Conservation (phyloP, 2,329 filamentous ascomycete genomes). For the Aspergillus sp. region DNA sequence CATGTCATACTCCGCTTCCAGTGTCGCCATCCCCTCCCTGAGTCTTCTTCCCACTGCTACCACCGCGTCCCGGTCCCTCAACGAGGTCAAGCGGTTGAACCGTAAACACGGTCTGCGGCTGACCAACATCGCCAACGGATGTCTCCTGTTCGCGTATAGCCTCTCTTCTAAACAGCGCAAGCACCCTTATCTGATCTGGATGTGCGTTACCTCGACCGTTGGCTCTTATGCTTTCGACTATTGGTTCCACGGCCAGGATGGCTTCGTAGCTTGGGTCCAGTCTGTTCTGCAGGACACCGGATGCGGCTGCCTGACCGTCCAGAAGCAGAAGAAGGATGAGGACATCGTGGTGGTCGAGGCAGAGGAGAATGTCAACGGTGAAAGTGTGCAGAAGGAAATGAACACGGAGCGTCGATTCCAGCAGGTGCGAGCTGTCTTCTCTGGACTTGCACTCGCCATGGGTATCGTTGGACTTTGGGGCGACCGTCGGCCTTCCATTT, state of each 20-base stretch:
- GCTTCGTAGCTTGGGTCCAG: slow-evolving; percentile 42
- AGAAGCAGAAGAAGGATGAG: slow-evolving; percentile 36
- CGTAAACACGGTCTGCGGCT: slow-evolving; percentile 68
- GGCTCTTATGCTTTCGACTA: slow-evolving; percentile 61
- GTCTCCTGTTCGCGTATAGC: slow-evolving; percentile 75
- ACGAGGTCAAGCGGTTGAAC: slow-evolving; percentile 64
- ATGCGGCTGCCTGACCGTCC: slow-evolving; percentile 18
- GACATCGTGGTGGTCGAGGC: slow-evolving; percentile 42
- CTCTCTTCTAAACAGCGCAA: slow-evolving; percentile 73
- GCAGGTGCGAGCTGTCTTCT: slow-evolving; percentile 39
- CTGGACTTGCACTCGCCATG: slow-evolving; percentile 48
- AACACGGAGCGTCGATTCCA: slow-evolving; percentile 44
- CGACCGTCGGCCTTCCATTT: slow-evolving; percentile 30
- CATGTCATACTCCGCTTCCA: slow-evolving; percentile 80
- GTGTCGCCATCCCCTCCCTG: slow-evolving; percentile 76
- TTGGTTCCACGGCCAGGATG: slow-evolving; percentile 69
- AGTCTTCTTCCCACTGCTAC: slow-evolving; percentile 76
- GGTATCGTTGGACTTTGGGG: slow-evolving; percentile 54
- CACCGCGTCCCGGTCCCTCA: slow-evolving; percentile 69
- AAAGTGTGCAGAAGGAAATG: slow-evolving; percentile 49
- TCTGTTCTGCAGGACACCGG: slow-evolving; percentile 48
- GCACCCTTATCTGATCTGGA: slow-evolving; percentile 91
- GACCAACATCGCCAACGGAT: slow-evolving; percentile 67
- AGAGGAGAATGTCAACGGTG: slow-evolving; percentile 48
- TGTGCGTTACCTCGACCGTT: slow-evolving; percentile 62